phyloP scores from a whole-genome alignment of 2,329 filamentous ascomycete species.

The Geoglossum cookeanum region DNA sequence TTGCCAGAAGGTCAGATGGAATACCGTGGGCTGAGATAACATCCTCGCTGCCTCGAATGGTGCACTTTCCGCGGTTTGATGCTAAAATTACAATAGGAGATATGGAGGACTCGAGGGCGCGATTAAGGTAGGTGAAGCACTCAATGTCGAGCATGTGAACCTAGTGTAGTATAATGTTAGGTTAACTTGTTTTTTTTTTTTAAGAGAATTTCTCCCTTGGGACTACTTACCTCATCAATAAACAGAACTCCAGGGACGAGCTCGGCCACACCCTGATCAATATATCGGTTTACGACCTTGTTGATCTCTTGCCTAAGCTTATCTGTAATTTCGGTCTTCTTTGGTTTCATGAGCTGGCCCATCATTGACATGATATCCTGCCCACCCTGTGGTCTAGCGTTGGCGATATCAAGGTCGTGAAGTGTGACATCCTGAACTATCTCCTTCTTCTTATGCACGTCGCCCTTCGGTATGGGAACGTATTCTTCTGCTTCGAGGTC shows the following conservation, averaged over 20 bases:
- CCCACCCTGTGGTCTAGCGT: conserved; percentile 83
- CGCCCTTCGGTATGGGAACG: conserved; percentile 93
- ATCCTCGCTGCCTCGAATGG: conserved; percentile 66
- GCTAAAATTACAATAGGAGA: conserved; percentile 94
- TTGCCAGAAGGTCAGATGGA: conserved; percentile 79
- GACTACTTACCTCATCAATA: conserved; percentile 67
- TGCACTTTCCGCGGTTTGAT: conserved; percentile 86
- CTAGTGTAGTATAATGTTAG: conserved; percentile 27
- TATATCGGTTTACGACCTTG: conserved; percentile 98
- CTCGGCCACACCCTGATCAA: conserved; percentile 93
- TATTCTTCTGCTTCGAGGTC: conserved; percentile 98
- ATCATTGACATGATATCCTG: conserved; percentile 99
- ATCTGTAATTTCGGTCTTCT: conserved; percentile 98
- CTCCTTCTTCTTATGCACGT: conserved; percentile 99
- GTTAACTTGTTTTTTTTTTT: conserved; percentile 9
- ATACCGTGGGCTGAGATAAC: conserved; percentile 81
- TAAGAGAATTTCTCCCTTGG: not conserved
- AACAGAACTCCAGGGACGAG: conserved; percentile 95
- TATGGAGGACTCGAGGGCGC: conserved; percentile 86
- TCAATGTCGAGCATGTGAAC: conserved; percentile 99
- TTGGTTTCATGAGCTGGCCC: conserved; percentile 98
- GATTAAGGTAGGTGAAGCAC: conserved; percentile 97
- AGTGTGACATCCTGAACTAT: conserved; percentile 97
- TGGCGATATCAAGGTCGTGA: conserved; percentile 91
- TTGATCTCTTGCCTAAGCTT: conserved; percentile 93